Base-by-base conservation (phyloP, 192 early-diverging fungal species). In the Entomortierella chlamydospora region DNA sequence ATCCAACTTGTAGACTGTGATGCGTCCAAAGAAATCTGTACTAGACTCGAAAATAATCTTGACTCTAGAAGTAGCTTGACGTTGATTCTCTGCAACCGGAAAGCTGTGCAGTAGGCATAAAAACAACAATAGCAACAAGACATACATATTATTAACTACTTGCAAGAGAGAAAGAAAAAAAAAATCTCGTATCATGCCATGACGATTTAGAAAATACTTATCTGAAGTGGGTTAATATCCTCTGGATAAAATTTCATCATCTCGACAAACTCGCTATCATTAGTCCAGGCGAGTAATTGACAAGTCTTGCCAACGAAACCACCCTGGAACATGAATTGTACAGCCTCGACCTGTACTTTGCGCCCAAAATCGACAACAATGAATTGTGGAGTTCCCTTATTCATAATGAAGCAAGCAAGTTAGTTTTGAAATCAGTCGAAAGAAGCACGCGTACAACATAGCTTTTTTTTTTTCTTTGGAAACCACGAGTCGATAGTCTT, bases 1-100 rank as follows among this genome's bases (percentile, higher is more conserved):
- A 56, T 92, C 89, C 39, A 96, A 77, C 49, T 87, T 77, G 82
- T 96, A 96, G 12, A 96, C 74, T 31, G 91, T 88, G 34, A 95
- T 89, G 47, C 95, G 83, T 25, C 95, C 95, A 81, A 92, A 95
- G 83, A 96, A 95, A 70, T 96, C 95, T 1, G 94, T 91, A 78
- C 93, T 92, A 28, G 81, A 81, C 50, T 84, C 85, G 78, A 95
- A 94, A 8, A 96, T 68, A 18, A 96, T 83, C 64, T 91, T 91
- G 39, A 76, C 30, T 15, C 70, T 73, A 1, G 64, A 68, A 43
- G 51, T 72, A 26, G 1, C 31, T 1, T 57, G 51, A 57, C 55
- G 39, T 1, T 62, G 68, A 9, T 55, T 11, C n/a, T 78, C 68
- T 13, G 39, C 18, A 20, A 70, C 64, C 0, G 88, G 68, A 67